Evolutionary conservation across 805 yeast species (phyloP), one percentile per base, ranked within the genome.

Genomic region (Zygoascus bituminiphila): DNA sequence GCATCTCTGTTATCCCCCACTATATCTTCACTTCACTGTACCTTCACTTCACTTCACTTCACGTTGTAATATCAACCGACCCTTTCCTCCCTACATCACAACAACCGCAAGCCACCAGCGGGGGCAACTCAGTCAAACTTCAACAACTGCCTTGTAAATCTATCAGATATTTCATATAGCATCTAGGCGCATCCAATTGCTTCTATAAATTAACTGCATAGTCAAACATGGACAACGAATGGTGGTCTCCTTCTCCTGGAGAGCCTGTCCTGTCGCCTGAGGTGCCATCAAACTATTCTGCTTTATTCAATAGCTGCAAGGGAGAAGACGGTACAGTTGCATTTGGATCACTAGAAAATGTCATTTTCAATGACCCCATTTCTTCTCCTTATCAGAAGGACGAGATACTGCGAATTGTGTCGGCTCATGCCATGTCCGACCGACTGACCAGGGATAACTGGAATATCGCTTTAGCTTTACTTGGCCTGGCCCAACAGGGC

Each of bases 401-500:
- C 33, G 44, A 41, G 19, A 41, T 41, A n/a, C 12, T 41, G 10
- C 12, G 44, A 15, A 41, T 41, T 25, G 26, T 41, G 14, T 41
- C 44, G 20, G 44, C 44, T 7, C 44, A 41, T 41, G 17, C 31
- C 5, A 15, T 41, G 35, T 41, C 63, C n/a, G 55, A 57, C 47
- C 48, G 53, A 12, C 21, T 41, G 21, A 8, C 33, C 21, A 24
- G 33, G 22, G 58, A 58, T 42, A 43, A 54, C n/a, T 64, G 67
- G 66, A 49, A 62, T 44, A 59, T 55, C 19, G 64, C 60, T 7
- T 49, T 64, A 60, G 67, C 65, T 9, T 49, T 64, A 26, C 51
- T 59, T 9, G 66, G 63, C n/a, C 55, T 64, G n/a, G 61, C 62
- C 10, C 67, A 64, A 50, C 47, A 47, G 22, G 65, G 66, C 23